Evolutionary conservation across 805 yeast species (phyloP), one percentile per base, ranked within the genome.

Genomic region (Clavispora phyllophila): DNA sequence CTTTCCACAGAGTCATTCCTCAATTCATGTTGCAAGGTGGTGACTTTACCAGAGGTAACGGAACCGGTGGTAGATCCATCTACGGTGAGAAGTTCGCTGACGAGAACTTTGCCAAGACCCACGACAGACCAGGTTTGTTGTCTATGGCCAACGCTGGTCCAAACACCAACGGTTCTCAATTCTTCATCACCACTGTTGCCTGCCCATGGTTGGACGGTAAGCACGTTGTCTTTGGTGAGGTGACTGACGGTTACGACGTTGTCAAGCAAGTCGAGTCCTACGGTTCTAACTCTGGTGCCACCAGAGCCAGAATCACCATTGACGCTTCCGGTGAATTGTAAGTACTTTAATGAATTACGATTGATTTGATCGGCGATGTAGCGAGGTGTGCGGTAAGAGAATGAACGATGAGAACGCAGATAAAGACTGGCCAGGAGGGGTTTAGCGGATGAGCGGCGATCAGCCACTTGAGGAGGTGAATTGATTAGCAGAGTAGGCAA

Each of bases 111-210:
- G 51, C 60, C 64, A 72, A 73, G 72, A 82, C 68, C 63, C 97
- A 91, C 74, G 73, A 72, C 76, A 81, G 69, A 82, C 95, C 76
- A 77, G 95, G 95, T 63, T 89, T 78, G 72, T 85, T 70, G 70
- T 87, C 96, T 54, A 91, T 91, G 97, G 97, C 97, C 68, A 91
- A 91, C 68, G 95, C 97, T 54, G 97, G 97, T 60, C 96, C 95
- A 69, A 87, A 89, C 83, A 87, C 97, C 76, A 91, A 91, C 75
- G 97, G 97, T 47, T 89, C 96, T 43, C 98, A 90, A 74, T 90
- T 90, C 73, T 90, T 91, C 79, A 84, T 88, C 74, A 88, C 96
- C 72, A 88, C 96, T 47, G 90, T 86, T 44, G 75, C 83, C 53
- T 75, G 84, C 63, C 82, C 91, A 49, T 86, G 95, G 95, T 78